Evolutionary conservation across 129 eudicot genomes (phyloP).

Genomic region (Flaveria linearis): DNA sequence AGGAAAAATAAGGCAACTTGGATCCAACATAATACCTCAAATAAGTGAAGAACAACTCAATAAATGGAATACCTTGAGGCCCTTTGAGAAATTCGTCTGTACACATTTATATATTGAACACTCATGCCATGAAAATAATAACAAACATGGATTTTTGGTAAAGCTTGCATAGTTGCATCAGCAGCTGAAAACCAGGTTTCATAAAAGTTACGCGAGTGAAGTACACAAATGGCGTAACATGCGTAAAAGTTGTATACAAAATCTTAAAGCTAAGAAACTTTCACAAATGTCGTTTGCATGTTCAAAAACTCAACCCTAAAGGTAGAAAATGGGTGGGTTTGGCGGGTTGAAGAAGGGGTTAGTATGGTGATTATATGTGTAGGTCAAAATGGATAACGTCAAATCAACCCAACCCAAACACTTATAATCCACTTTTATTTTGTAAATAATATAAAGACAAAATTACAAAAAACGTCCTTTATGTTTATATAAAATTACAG

Average conservation of each 20-base stretch:
- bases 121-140: neutral
- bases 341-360: neutral
- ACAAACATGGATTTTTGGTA: neutral
- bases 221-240: neutral
- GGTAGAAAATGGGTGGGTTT: neutral
- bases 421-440: neutral
- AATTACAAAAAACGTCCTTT: too few relatives aligned
- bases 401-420: neutral
- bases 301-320: slow-evolving; percentile 1
- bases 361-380: neutral
- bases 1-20: neutral
- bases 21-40: neutral
- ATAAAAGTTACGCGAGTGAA: neutral
- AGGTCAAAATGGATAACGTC: neutral
- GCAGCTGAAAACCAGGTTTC: neutral
- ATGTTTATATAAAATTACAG: too few relatives aligned
- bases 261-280: neutral
- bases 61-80: neutral
- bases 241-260: neutral
- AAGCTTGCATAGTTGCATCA: neutral
- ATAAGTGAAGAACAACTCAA: neutral
- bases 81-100: neutral
- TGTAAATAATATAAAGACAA: neutral
- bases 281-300: neutral
- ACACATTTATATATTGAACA: neutral